Conservation (phyloP, 176 grass and related monocot genomes). For the Areca catechu region DNA sequence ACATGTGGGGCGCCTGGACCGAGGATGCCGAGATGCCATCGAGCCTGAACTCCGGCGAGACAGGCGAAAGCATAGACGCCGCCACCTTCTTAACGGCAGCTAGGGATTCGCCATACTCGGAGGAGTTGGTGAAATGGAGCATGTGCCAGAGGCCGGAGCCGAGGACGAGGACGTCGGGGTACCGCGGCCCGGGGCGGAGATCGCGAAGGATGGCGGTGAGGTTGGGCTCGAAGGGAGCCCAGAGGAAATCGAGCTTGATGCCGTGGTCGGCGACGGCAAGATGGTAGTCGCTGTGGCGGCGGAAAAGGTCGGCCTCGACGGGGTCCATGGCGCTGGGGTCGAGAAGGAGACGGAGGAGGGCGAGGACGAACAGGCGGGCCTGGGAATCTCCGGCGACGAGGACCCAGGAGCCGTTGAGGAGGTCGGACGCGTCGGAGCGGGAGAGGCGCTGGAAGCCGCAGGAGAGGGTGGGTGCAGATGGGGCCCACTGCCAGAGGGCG, state of each 20-base stretch:
- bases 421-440: constrained; percentile 50
- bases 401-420: constrained; percentile 85
- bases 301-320: constrained; percentile 73
- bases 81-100: constrained; percentile 3
- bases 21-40: constrained; percentile 1
- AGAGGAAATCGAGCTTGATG: constrained; percentile 80
- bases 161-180: constrained; percentile 70
- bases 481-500: constrained; percentile 32
- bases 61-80: constrained; percentile 8
- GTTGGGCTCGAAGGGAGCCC: constrained; percentile 83
- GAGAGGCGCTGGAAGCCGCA: constrained; percentile 69
- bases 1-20: constrained; percentile 45
- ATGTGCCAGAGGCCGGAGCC: constrained; percentile 97
- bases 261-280: constrained; percentile 32
- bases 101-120: constrained; percentile 36
- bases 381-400: constrained; percentile 90
- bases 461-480: constrained; percentile 25
- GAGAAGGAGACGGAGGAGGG: constrained; percentile 70
- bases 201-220: constrained; percentile 59
- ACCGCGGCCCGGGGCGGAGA: constrained; percentile 32
- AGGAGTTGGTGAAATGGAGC: constrained; percentile 58
- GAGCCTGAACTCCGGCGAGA: too few species aligned
- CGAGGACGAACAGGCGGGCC: constrained; percentile 75
- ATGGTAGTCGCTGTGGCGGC: constrained; percentile 75
- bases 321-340: constrained; percentile 43